Percentiles rank a stretch among this genome's conserved stretches.
Conservation (phyloP, 768 basidiomycete genomes). For the Agaricus sinodeliciosus region DNA sequence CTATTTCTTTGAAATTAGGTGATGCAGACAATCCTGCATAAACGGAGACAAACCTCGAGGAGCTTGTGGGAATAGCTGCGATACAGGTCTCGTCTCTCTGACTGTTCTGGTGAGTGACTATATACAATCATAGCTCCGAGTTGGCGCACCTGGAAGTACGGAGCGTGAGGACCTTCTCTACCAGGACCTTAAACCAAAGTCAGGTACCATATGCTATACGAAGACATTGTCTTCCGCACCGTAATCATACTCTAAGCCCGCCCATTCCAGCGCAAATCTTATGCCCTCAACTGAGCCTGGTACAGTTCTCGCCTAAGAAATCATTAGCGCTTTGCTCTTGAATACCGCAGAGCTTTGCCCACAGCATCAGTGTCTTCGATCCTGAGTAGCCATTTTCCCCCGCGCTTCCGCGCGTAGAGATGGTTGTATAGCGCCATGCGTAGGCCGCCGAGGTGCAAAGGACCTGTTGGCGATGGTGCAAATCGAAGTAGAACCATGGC, state of each 20-base stretch:
- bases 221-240: conserved; percentile 39
- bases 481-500: conserved; percentile 70
- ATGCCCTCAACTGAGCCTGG: conserved; percentile 83
- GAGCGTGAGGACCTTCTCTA: conserved; percentile 64
- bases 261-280: conserved; percentile 75
- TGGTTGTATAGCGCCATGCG: conserved; percentile 93
- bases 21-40: not conserved
- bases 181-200: conserved; percentile 57
- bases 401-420: conserved; percentile 71
- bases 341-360: conserved; percentile 17
- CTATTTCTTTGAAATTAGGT: conserved; percentile 29
- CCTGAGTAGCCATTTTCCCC: conserved; percentile 86
- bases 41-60: conserved; percentile 49
- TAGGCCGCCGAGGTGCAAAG: conserved; percentile 90
- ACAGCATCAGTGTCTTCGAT: conserved; percentile 96
- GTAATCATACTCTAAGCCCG: conserved; percentile 86
- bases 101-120: conserved; percentile 39
- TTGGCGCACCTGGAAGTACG: conserved; percentile 74
- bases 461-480: conserved; percentile 95
- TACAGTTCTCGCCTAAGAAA: conserved; percentile 64
- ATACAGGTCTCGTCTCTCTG: conserved; percentile 85
- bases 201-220: not conserved
- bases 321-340: not conserved
- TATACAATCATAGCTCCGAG: not conserved
- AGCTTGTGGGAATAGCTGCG: conserved; percentile 64